Evolutionary conservation across 257 asterid genomes (phyloP), one percentile per base, ranked within the genome.

Genomic region (Nicotiana attenuata): DNA sequence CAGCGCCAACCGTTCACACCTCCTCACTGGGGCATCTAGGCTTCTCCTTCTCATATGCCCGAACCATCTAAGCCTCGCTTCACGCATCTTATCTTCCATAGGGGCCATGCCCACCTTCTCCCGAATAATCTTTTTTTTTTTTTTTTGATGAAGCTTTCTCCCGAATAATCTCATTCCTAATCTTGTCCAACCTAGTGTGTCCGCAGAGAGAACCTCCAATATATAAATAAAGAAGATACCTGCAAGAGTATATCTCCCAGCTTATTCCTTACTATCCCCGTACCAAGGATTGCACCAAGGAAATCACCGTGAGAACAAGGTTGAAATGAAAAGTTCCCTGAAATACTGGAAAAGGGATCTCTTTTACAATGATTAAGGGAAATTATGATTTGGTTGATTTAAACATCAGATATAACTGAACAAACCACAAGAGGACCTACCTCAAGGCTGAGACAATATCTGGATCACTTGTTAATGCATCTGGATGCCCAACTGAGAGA

Each of bases 211-310:
- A 76, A 19, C 64, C 20, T 77, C 53, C 2, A 67, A 66, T 77
- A 83, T 6, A n/a, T 64, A 47, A 7, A 71, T 60, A 56, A 81
- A 59, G 45, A 41, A 2, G 17, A 68, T 88, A 94, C 99, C 98
- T 91, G 97, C 89, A 96, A 77, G 83, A 94, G 83, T 77, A 96
- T 92, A 85, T 96, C 99, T 33, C 98, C 99, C 61, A 96, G 76
- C 86, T 94, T 94, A 83, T 90, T 95, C 87, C 98, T 91, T 80
- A 92, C 90, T 68, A 96, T 94, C 79, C 99, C 98, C 65, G 97
- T 94, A 82, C 97, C 97, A 85, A 94, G 98, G 80, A 96, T 93
- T 76, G 98, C 82, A 80, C 98, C 98, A 64, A 94, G 98, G 88
- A 94, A 96, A 88, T 96, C 98, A 50, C 99, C 96, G 85, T 96